These are phyloP conservation scores for Phytopythium litorale DNA, from an alignment of 352 stramenopile species.

Conservation along the genomic window DNA sequence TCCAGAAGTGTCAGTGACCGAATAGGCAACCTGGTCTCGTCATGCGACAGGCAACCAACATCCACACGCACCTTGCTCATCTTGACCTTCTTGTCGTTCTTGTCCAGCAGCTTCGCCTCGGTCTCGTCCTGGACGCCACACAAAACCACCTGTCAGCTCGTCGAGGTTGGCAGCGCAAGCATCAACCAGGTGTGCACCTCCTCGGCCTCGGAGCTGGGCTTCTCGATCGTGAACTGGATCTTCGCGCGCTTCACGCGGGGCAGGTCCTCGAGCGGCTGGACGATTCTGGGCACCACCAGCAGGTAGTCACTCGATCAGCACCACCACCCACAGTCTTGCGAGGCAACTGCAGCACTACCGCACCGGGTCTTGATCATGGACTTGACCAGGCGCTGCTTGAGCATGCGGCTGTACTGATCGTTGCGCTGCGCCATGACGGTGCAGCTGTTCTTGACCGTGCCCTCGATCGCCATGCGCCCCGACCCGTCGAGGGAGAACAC, in stretches of 20 bases:
- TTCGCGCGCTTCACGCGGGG: conserved; percentile 76
- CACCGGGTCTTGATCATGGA: conserved; percentile 82
- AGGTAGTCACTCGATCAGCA: neutral
- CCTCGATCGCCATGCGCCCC: conserved; percentile 84
- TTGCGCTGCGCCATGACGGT: conserved; percentile 82
- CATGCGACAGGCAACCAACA: neutral
- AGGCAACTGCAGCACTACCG: neutral
- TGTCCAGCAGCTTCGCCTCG: conserved; percentile 59
- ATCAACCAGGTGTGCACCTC: conserved; percentile 23
- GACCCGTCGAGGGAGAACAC: conserved; percentile 85
- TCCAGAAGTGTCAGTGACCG: neutral
- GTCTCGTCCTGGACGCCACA: conserved; percentile 29
- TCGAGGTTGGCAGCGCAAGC: neutral
- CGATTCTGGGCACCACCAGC: conserved; percentile 38
- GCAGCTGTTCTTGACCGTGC: conserved; percentile 83
- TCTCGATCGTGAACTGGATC: conserved; percentile 84
- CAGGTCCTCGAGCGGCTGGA: conserved; percentile 67
- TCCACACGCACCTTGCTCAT: conserved; percentile 71
- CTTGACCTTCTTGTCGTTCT: conserved; percentile 86
- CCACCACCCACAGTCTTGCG: too few relatives aligned
- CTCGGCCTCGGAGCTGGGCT: conserved; percentile 56
- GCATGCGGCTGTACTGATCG: conserved; percentile 83
- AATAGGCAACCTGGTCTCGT: neutral
- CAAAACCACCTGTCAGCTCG: neutral
- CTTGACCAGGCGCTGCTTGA: conserved; percentile 81